Conservation (phyloP, 129 eudicot species). For the Saussurea involucrata region DNA sequence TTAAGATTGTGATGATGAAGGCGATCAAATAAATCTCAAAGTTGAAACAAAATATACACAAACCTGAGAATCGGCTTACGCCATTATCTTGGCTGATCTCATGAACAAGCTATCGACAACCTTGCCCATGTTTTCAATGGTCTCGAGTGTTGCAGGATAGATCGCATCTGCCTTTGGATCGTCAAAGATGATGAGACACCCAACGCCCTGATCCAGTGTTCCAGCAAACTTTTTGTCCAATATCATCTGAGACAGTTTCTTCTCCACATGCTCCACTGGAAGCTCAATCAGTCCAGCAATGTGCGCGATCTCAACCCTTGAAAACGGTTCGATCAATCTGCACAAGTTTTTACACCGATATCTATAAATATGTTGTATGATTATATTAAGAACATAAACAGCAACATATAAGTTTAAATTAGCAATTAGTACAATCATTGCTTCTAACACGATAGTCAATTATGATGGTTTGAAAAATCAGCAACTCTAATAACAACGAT, state of each 20-base stretch:
- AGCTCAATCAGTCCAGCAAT: conserved; percentile 70
- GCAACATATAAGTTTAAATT: background rate
- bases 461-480: background rate
- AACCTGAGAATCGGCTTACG: conserved; percentile 7
- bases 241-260: conserved; percentile 75
- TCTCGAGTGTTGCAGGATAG: conserved; percentile 66
- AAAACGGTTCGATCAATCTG: conserved; percentile 82
- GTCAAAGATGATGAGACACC: conserved; percentile 70
- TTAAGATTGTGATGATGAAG: background rate
- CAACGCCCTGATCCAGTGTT: conserved; percentile 77
- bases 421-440: background rate
- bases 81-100: conserved; percentile 38
- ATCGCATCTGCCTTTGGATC: conserved; percentile 68
- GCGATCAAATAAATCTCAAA: background rate
- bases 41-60: background rate
- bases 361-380: background rate
- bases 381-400: background rate
- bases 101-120: conserved; percentile 48
- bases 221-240: conserved; percentile 77
- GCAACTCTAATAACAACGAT: background rate
- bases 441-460: background rate
- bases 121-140: conserved; percentile 62
- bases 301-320: conserved; percentile 76
- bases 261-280: conserved; percentile 68
- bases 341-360: conserved; percentile 18